Percentiles rank a stretch among this genome's conserved stretches.
These are phyloP conservation scores for Bryum argenteum DNA, from an alignment of 225 moss, liverwort and hornwort species.

Conservation along the genomic window DNA sequence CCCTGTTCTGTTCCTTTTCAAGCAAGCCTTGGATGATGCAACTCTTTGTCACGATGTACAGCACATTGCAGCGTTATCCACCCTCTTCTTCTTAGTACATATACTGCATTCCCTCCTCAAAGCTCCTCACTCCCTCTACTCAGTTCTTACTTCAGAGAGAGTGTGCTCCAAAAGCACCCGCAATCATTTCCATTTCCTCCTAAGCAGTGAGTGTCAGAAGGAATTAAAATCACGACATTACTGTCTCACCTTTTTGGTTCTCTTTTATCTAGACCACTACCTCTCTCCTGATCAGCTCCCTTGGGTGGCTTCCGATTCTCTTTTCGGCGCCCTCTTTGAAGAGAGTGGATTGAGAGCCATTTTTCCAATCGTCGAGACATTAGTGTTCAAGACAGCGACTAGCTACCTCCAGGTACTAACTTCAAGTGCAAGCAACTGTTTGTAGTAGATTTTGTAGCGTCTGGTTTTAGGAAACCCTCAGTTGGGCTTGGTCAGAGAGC, in stretches of 20 bases:
- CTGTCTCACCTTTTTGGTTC: too few relatives aligned
- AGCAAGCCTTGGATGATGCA: neutral
- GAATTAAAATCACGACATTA: too few relatives aligned
- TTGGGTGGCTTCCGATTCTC: too few relatives aligned
- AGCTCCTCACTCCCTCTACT: neutral
- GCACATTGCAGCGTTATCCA: neutral
- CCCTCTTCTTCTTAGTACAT: neutral
- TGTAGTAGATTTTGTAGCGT: too few relatives aligned
- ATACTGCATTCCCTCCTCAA: neutral
- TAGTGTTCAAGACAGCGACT: neutral
- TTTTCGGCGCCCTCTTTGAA: too few relatives aligned
- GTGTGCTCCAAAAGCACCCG: too few relatives aligned
- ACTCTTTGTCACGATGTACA: neutral
- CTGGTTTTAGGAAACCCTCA: neutral
- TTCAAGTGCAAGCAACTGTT: too few relatives aligned
- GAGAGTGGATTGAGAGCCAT: neutral
- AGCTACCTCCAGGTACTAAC: neutral
- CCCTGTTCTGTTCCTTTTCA: neutral
- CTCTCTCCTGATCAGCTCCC: too few relatives aligned
- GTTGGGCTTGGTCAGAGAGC: neutral
- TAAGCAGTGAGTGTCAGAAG: too few relatives aligned
- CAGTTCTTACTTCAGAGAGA: too few relatives aligned
- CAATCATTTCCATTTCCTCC: too few relatives aligned
- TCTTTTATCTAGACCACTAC: too few relatives aligned
- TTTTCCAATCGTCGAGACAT: neutral